Percentiles rank a stretch among this genome's conserved stretches.
phyloP scores from a whole-genome alignment of 2,329 filamentous ascomycete species.

The Alternaria brassicicola region DNA sequence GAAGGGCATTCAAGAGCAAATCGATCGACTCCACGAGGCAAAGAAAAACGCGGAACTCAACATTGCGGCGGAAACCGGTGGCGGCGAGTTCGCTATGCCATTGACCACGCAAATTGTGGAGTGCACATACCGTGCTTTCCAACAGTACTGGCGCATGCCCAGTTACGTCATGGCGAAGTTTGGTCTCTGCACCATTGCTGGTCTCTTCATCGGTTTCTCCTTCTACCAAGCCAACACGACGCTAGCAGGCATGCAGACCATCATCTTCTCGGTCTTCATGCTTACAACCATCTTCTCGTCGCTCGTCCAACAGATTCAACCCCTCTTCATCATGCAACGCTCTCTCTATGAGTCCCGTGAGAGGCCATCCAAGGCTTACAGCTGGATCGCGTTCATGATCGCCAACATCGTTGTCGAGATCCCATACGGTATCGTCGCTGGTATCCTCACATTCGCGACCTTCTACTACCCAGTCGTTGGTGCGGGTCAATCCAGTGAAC shows the following conservation, averaged over 20 bases:
- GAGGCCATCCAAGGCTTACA: slow-evolving; percentile 72
- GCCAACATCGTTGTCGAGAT: slow-evolving; percentile 75
- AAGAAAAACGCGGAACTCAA: slow-evolving; percentile 35
- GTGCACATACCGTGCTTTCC: slow-evolving; percentile 52
- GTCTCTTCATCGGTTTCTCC: slow-evolving; percentile 49
- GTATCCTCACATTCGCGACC: slow-evolving; percentile 66
- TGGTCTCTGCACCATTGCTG: slow-evolving; percentile 31
- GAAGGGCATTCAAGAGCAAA: slow-evolving; percentile 42
- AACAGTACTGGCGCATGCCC: slow-evolving; percentile 56
- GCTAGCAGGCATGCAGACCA: slow-evolving; percentile 53
- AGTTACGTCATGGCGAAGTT: slow-evolving; percentile 50
- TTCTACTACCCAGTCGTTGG: slow-evolving; percentile 67
- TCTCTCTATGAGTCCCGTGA: slow-evolving; percentile 66
- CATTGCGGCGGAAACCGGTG: slow-evolving; percentile 41
- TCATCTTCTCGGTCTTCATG: slow-evolving; percentile 60
- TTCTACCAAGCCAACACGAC: slow-evolving; percentile 50
- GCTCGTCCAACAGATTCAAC: slow-evolving; percentile 64
- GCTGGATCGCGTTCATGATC: slow-evolving; percentile 74
- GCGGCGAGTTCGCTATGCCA: slow-evolving; percentile 54
- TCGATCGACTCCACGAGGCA: slow-evolving; percentile 50
- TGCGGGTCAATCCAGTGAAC: slow-evolving; percentile 53
- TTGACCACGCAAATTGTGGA: slow-evolving; percentile 42
- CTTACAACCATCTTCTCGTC: slow-evolving; percentile 52
- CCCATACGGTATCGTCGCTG: slow-evolving; percentile 68
- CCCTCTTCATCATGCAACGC: slow-evolving; percentile 64